Evolutionary conservation across 2,329 filamentous ascomycete species (phyloP).

Genomic region (Trichophyton equinum): DNA sequence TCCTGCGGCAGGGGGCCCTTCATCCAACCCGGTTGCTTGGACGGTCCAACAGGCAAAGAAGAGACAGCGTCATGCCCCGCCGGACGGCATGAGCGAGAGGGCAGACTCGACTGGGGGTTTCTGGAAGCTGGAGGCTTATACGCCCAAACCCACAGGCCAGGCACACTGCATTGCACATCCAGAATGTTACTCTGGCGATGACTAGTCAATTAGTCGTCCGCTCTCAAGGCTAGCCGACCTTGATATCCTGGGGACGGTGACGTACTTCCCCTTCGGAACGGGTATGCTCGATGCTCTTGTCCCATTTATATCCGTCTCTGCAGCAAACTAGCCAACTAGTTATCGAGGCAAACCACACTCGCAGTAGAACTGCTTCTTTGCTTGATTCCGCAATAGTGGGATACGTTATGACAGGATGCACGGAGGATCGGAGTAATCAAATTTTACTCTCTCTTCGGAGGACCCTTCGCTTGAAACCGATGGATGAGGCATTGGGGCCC

Average conservation of each 20-base stretch:
- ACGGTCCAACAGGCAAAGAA: background rate
- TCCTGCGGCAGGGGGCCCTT: background rate
- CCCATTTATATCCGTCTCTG: constrained; percentile 2
- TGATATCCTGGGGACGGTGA: constrained; percentile 1
- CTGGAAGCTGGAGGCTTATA: background rate
- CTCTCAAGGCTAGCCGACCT: background rate
- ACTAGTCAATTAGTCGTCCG: background rate
- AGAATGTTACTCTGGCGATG: background rate
- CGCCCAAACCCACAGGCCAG: background rate
- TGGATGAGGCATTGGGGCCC: background rate
- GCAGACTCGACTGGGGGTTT: background rate
- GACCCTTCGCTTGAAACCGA: constrained; percentile 1
- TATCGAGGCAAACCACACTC: background rate
- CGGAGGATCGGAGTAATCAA: background rate
- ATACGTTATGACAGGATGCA: background rate
- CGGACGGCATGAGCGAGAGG: background rate
- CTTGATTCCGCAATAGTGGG: background rate
- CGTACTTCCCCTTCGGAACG: background rate
- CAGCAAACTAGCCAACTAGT: background rate
- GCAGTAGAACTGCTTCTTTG: background rate
- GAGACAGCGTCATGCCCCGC: background rate
- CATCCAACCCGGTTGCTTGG: background rate
- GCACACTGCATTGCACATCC: background rate
- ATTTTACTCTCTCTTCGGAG: background rate
- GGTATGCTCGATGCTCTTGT: constrained; percentile 1